Evolutionary conservation across 106 monocot genomes (phyloP).

Genomic region (Dactylorhiza incarnata): DNA sequence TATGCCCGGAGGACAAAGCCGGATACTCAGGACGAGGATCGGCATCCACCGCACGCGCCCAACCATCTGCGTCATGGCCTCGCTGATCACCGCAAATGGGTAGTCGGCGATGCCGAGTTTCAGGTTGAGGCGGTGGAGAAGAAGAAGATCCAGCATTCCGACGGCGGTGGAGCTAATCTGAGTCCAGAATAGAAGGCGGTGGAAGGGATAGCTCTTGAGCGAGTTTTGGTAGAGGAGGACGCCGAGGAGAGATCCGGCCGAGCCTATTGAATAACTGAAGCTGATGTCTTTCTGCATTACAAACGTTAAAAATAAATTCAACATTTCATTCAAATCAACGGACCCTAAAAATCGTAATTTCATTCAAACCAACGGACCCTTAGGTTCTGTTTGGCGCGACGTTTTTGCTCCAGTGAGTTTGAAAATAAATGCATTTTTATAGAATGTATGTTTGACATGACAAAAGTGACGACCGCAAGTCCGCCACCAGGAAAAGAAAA

Average conservation of each 20-base stretch:
- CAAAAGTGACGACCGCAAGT: too few relatives aligned
- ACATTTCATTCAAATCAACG: neutral
- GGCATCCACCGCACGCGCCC: conserved; percentile 80
- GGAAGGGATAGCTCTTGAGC: conserved; percentile 54
- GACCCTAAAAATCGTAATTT: too few relatives aligned
- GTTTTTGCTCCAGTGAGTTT: too few relatives aligned
- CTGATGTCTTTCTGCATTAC: conserved; percentile 38
- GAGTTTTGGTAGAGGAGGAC: conserved; percentile 69
- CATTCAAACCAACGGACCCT: too few relatives aligned
- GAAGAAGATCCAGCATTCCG: conserved; percentile 63
- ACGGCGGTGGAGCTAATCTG: conserved; percentile 48
- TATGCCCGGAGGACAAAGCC: conserved; percentile 74
- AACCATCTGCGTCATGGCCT: conserved; percentile 49
- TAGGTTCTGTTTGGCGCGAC: too few relatives aligned
- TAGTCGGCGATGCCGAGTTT: conserved; percentile 55
- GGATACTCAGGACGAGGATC: conserved; percentile 65
- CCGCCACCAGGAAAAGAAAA: too few relatives aligned
- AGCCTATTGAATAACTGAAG: conserved; percentile 37
- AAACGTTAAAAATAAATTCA: neutral
- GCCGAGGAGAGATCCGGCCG: conserved; percentile 66
- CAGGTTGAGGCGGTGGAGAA: conserved; percentile 54
- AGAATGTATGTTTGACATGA: too few relatives aligned
- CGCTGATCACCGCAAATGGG: conserved; percentile 51
- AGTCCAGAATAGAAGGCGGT: conserved; percentile 55
- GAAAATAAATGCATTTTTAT: too few relatives aligned